Evolutionary conservation across 495 filamentous ascomycete species (phyloP).

Genomic region (Cercophora sp.): DNA sequence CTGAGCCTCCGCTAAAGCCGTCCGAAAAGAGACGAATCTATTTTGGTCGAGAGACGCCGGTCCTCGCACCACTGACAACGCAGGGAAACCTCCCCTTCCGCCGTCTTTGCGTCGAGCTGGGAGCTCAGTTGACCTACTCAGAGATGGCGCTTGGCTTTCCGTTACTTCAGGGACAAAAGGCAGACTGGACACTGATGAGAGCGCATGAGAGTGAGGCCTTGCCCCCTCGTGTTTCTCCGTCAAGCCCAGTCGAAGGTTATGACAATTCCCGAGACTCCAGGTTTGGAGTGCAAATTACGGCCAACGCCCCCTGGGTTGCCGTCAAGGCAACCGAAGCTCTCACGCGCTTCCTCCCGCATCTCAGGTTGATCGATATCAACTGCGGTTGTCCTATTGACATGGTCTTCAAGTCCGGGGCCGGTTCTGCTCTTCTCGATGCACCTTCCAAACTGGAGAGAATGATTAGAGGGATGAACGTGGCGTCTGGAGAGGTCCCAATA

Average conservation of each 20-base stretch:
- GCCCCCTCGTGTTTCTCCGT: conserved; percentile 54
- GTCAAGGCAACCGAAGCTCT: conserved; percentile 82
- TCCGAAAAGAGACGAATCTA: conserved; percentile 92
- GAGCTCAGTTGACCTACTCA: conserved; percentile 91
- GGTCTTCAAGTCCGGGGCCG: conserved; percentile 78
- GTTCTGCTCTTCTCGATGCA: conserved; percentile 88
- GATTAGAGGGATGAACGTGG: conserved; percentile 87
- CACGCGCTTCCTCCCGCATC: conserved; percentile 66
- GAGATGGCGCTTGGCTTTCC: conserved; percentile 96
- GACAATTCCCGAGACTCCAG: conserved; percentile 76
- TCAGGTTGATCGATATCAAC: conserved; percentile 90
- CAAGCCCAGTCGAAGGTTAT: conserved; percentile 60
- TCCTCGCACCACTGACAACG: conserved; percentile 81
- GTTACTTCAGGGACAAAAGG: conserved; percentile 82
- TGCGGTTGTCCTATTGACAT: conserved; percentile 96
- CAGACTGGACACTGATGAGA: conserved; percentile 92
- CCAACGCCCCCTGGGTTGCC: conserved; percentile 81
- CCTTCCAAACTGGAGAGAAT: conserved; percentile 85
- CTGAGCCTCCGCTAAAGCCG: conserved; percentile 77
- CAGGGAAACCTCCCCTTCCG: conserved; percentile 98
- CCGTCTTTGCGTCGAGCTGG: conserved; percentile 82
- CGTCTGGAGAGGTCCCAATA: conserved; percentile 82
- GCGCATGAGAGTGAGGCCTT: conserved; percentile 75
- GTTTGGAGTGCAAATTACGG: conserved; percentile 89
- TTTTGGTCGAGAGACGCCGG: conserved; percentile 87